These are phyloP conservation scores for Pyrrhoderma noxium DNA, from an alignment of 1,284 basidiomycete species.

Conservation along the genomic window DNA sequence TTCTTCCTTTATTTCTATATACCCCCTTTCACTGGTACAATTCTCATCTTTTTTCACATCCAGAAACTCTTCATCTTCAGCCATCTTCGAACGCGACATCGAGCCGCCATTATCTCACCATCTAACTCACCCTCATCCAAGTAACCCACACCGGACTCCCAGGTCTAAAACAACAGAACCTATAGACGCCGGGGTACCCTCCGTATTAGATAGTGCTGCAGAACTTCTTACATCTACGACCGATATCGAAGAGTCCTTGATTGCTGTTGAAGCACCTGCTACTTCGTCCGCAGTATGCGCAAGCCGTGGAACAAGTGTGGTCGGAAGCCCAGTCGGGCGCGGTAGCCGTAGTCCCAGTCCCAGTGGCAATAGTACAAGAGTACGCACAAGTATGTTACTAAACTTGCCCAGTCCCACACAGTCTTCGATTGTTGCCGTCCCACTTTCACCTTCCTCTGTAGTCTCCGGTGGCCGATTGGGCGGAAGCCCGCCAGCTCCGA, in stretches of 20 bases:
- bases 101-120: conserved; percentile 46
- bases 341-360: conserved; percentile 47
- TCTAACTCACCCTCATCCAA: conserved; percentile 29
- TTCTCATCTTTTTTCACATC: conserved; percentile 4
- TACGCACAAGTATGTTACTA: conserved; percentile 36
- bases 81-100: conserved; percentile 78
- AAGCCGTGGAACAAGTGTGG: conserved; percentile 1
- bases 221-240: conserved; percentile 47
- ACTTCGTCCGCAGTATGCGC: background rate
- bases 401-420: conserved; percentile 31
- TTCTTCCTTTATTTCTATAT: background rate
- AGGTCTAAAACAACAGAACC: conserved; percentile 63
- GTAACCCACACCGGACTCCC: conserved; percentile 63
- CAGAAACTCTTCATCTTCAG: conserved; percentile 70
- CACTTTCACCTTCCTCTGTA: conserved; percentile 4
- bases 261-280: conserved; percentile 15
- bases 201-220: conserved; percentile 68
- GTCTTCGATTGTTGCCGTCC: conserved; percentile 12
- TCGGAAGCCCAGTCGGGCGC: conserved; percentile 13
- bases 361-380: conserved; percentile 29
- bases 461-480: conserved; percentile 7
- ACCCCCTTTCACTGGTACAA: background rate
- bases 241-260: conserved; percentile 51
- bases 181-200: conserved; percentile 65
- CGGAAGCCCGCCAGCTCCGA: conserved; percentile 5